Evolutionary conservation across 305 asterid species (phyloP).

Genomic region (Fraxinus velutina): DNA sequence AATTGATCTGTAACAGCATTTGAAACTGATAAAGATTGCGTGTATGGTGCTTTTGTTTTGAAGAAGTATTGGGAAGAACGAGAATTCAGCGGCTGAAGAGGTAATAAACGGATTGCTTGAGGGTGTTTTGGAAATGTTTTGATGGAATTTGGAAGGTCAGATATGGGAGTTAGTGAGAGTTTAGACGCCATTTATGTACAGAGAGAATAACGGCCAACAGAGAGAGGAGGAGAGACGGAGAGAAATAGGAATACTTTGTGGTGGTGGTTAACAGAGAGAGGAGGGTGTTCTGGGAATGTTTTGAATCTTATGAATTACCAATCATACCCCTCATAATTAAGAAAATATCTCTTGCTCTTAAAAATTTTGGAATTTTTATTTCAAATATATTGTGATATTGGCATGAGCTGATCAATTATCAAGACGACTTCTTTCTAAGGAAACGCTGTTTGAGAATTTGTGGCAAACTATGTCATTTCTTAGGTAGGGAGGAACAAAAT

Average conservation of each 20-base stretch:
- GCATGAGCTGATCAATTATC: background rate
- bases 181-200: conserved; percentile 44
- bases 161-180: conserved; percentile 34
- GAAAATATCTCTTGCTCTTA: background rate
- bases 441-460: background rate
- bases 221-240: background rate
- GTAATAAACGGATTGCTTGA: conserved; percentile 25
- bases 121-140: conserved; percentile 14
- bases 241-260: background rate
- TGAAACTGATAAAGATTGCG: conserved; percentile 27
- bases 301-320: background rate
- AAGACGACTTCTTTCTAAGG: background rate
- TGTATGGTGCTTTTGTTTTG: conserved; percentile 23
- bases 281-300: background rate
- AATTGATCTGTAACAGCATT: conserved; percentile 38
- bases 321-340: background rate
- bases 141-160: conserved; percentile 31
- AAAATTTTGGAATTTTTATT: background rate
- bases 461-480: background rate
- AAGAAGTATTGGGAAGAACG: conserved; percentile 24
- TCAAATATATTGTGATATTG: background rate
- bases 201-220: background rate
- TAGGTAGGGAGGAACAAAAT: background rate
- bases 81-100: conserved; percentile 26
- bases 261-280: background rate